These are phyloP conservation scores for Pichia eremophila DNA, from an alignment of 805 yeast species.

Conservation along the genomic window DNA sequence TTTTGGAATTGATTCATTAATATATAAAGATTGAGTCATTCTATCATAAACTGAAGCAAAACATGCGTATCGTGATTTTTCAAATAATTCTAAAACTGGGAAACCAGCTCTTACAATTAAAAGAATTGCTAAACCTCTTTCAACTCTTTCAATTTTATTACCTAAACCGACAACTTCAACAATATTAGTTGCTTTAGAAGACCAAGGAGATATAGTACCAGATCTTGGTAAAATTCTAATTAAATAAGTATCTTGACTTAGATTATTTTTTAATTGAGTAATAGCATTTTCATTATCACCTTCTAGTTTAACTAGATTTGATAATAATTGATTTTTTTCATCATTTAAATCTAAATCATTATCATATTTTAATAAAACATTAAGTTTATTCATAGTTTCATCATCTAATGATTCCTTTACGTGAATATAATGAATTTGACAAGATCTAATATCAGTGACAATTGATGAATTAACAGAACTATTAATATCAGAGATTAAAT, in stretches of 20 bases:
- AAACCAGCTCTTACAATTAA: conserved; percentile 64
- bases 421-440: conserved; percentile 75
- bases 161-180: conserved; percentile 79
- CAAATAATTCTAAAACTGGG: conserved; percentile 48
- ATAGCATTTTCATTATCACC: conserved; percentile 18
- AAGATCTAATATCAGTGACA: conserved; percentile 61
- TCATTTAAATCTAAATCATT: conserved; percentile 48
- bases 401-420: conserved; percentile 33
- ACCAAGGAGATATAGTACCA: conserved; percentile 98
- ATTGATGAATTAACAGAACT: conserved; percentile 57
- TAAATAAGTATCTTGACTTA: conserved; percentile 41
- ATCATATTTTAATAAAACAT: conserved; percentile 67
- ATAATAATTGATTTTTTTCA: conserved; percentile 14
- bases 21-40: conserved; percentile 77
- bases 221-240: conserved; percentile 80
- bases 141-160: conserved; percentile 67
- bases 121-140: conserved; percentile 77
- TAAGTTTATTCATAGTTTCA: conserved; percentile 39
- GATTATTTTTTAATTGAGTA: conserved; percentile 8
- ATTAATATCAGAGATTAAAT: conserved; percentile 63
- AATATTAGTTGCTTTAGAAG: conserved; percentile 96
- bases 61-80: conserved; percentile 39
- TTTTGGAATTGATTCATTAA: conserved; percentile 49
- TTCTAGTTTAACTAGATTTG: conserved; percentile 18
- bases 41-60: conserved; percentile 77